These are phyloP conservation scores for Alternaria ethzedia DNA, from an alignment of 2,329 filamentous ascomycete genomes.

Conservation along the genomic window DNA sequence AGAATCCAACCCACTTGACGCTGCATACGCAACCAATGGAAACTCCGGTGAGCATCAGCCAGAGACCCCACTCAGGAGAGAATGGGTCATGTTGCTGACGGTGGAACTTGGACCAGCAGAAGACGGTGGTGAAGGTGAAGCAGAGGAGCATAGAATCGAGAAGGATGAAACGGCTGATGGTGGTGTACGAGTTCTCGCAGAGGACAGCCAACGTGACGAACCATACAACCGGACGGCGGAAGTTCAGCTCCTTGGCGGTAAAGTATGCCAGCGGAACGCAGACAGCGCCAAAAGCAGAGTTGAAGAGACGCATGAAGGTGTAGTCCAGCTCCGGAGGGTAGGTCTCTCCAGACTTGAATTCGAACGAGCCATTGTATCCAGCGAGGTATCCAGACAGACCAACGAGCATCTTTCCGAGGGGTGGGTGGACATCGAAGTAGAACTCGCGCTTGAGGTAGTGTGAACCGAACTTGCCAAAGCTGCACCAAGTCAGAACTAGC, in stretches of 20 bases:
- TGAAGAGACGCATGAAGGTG: constrained; percentile 98
- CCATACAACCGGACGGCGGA: constrained; percentile 89
- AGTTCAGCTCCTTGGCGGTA: constrained; percentile 88
- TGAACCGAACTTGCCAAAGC: constrained; percentile 96
- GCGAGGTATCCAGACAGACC: constrained; percentile 94
- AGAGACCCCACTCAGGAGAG: constrained; percentile 89
- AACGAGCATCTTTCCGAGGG: constrained; percentile 97
- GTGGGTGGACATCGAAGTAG: constrained; percentile 97
- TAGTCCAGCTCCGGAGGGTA: constrained; percentile 96
- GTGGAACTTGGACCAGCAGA: constrained; percentile 98
- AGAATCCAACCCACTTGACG: constrained; percentile 97
- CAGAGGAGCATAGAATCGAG: constrained; percentile 98
- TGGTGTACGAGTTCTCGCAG: constrained; percentile 99
- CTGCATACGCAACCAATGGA: constrained; percentile 98
- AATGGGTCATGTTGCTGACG: constrained; percentile 85
- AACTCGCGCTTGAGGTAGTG: constrained; percentile 99
- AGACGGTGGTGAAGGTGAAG: constrained; percentile 96
- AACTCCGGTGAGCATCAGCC: constrained; percentile 90
- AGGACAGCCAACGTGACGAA: constrained; percentile 95
- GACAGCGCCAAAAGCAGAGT: constrained; percentile 89
- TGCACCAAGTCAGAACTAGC: constrained; percentile 48
- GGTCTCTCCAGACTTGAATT: constrained; percentile 97
- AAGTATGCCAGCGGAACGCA: constrained; percentile 95
- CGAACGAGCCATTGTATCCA: constrained; percentile 98
- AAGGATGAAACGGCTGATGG: constrained; percentile 97